Evolutionary conservation across 306 rosid genomes (phyloP), one percentile per base, ranked within the genome.

Genomic region (Calophaca sinica): DNA sequence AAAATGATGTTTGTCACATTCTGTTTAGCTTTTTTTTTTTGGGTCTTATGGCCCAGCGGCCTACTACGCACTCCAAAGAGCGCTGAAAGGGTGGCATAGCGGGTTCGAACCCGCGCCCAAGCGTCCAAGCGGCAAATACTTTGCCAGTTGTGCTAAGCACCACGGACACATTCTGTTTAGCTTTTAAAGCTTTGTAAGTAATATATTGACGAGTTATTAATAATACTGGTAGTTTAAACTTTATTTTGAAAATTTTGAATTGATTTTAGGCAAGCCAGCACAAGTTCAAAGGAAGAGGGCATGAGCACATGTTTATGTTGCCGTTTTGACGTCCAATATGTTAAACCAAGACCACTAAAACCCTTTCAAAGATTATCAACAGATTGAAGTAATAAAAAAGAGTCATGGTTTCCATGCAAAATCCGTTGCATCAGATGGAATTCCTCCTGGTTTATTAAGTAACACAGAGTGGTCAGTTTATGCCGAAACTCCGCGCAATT

Each of bases 221-320:
- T n/a, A n/a, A n/a, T n/a, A n/a, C n/a, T n/a, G n/a, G n/a, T 29
- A 1, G 2, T 57, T 1, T 3, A 62, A 63, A 45, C 14, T 44
- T 45, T 12, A 45, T 11, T 66, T 46, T 28, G 6, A 46, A 45
- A 6, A 3, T 35, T 29, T 42, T 63, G 10, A 33, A 15, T 26
- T 79, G 68, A 3, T 61, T 74, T 46, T 13, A 85, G 91, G 1
- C 35, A 73, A 73, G 93, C 90, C 49, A 60, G 54, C 72, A 75
- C 75, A 11, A 65, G 70, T 62, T 89, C 90, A 51, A 74, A 54
- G 60, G 74, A 78, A 62, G 89, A 84, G 10, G 81, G 81, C 36
- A 15, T 44, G 60, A 15, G 4, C 4, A 71, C 74, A 8, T 86
- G 79, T 69, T 77, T 75, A 1, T 79, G 66, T n/a, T 66, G 35